Percentiles rank a stretch among this genome's conserved stretches.
Evolutionary conservation across 208 protist genomes (phyloP).

Genomic region (Wallacemonas sp.): DNA sequence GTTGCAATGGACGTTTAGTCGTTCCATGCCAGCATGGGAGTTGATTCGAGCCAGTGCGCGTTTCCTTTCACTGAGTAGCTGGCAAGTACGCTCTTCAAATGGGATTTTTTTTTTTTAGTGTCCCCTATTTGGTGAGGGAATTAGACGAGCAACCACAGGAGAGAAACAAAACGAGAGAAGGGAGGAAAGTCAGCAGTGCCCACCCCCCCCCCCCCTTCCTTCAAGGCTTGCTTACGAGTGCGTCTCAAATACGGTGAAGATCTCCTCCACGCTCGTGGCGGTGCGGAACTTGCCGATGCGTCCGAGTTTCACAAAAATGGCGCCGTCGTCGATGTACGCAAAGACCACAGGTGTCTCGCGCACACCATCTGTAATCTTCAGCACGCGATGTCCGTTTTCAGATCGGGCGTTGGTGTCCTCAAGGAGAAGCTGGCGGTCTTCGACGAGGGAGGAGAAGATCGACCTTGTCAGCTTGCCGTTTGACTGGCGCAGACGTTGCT

Average conservation of each 20-base stretch:
- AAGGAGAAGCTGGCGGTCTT: conserved; percentile 70
- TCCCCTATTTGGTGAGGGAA: too few relatives aligned
- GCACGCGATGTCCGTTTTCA: conserved; percentile 62
- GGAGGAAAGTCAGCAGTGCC: background rate
- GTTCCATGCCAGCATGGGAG: too few relatives aligned
- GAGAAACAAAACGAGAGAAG: background rate
- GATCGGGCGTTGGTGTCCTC: conserved; percentile 66
- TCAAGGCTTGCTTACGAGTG: background rate
- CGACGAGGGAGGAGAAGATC: conserved; percentile 64
- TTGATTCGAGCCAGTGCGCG: too few relatives aligned
- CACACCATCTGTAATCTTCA: conserved; percentile 54
- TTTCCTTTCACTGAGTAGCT: too few relatives aligned
- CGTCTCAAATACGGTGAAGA: conserved; percentile 42
- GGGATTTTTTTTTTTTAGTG: too few relatives aligned
- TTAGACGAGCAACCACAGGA: background rate
- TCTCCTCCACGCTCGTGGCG: conserved; percentile 70
- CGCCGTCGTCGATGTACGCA: conserved; percentile 75
- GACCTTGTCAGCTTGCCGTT: conserved; percentile 64
- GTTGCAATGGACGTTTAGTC: too few relatives aligned
- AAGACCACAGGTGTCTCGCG: conserved; percentile 31
- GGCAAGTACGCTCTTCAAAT: too few relatives aligned
- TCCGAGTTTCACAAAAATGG: conserved; percentile 57
- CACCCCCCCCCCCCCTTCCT: background rate
- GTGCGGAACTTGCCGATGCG: conserved; percentile 44
- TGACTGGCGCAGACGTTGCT: conserved; percentile 58